These are phyloP conservation scores for Candida albicans DNA, from an alignment of 1,139 yeast genomes.

Conservation along the genomic window DNA sequence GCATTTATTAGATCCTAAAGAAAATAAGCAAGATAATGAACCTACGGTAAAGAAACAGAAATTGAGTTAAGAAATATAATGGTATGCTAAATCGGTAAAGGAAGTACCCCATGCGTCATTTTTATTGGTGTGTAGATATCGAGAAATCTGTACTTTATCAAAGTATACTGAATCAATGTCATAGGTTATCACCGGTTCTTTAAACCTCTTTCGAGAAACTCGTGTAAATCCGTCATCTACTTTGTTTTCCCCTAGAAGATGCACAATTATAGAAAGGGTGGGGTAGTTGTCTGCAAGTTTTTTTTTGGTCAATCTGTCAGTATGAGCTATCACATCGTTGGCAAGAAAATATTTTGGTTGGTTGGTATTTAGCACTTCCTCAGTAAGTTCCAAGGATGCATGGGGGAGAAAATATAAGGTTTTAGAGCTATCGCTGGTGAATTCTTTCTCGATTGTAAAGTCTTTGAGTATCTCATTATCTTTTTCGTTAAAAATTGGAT, in stretches of 20 bases:
- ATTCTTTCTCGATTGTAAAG: conserved; percentile 21
- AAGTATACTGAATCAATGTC: conserved; percentile 36
- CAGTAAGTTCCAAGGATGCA: conserved; percentile 64
- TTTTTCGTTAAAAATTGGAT: conserved; percentile 55
- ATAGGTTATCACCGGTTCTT: conserved; percentile 40
- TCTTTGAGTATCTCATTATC: conserved; percentile 39
- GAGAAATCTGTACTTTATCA: conserved; percentile 16
- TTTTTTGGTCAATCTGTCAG: conserved; percentile 47
- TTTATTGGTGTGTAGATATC: conserved; percentile 18
- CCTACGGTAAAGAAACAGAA: conserved; percentile 13
- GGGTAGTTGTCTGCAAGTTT: conserved; percentile 45
- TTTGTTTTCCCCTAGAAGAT: conserved; percentile 20
- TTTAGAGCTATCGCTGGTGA: conserved; percentile 23
- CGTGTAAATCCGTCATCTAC: conserved; percentile 35
- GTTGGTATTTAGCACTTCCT: conserved; percentile 33
- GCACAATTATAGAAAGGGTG: conserved; percentile 39
- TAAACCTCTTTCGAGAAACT: conserved; percentile 24
- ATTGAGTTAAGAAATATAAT: conserved; percentile 17
- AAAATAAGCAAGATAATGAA: conserved; percentile 14
- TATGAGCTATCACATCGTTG: conserved; percentile 51
- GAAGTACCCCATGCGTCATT: conserved; percentile 52
- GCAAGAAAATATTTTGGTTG: conserved; percentile 44
- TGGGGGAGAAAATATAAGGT: conserved; percentile 67
- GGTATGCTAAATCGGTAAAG: conserved; percentile 54
- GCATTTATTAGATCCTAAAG: conserved; percentile 43